Percentiles rank a stretch among this genome's conserved stretches.
Evolutionary conservation across 768 basidiomycete genomes (phyloP).

Genomic region (Asterophora parasitica): DNA sequence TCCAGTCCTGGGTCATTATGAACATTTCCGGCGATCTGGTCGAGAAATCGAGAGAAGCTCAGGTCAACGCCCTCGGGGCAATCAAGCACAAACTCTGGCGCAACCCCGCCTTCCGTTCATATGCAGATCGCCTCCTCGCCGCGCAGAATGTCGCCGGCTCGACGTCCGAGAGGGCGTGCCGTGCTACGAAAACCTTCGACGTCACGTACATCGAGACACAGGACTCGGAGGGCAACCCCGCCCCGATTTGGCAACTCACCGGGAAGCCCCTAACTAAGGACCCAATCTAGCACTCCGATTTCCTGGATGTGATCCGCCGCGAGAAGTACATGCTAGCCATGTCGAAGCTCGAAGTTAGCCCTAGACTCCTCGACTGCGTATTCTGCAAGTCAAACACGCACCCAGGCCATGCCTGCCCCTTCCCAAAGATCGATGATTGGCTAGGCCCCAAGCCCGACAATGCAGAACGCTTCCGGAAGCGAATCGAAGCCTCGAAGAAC

Average conservation of each 20-base stretch:
- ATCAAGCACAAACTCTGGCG: slow-evolving; percentile 6
- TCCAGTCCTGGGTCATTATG: too few relatives aligned
- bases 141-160: not conserved
- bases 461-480: too few relatives aligned
- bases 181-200: not conserved
- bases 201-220: not conserved
- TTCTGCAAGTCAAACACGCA: slow-evolving; percentile 9
- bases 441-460: too few relatives aligned
- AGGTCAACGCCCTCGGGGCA: not conserved
- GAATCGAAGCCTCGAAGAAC: too few relatives aligned
- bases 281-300: too few relatives aligned
- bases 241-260: slow-evolving; percentile 9
- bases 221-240: not conserved
- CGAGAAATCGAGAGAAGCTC: not conserved
- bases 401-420: slow-evolving; percentile 4
- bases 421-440: not conserved
- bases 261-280: not conserved
- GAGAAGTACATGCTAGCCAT: slow-evolving; percentile 1
- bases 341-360: not conserved
- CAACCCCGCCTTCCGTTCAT: not conserved
- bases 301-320: not conserved
- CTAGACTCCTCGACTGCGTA: not conserved
- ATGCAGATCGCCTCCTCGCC: not conserved
- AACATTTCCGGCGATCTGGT: too few relatives aligned
- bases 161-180: not conserved